Conservation (phyloP, 805 yeast genomes). For the Starmerella tilneyi region DNA sequence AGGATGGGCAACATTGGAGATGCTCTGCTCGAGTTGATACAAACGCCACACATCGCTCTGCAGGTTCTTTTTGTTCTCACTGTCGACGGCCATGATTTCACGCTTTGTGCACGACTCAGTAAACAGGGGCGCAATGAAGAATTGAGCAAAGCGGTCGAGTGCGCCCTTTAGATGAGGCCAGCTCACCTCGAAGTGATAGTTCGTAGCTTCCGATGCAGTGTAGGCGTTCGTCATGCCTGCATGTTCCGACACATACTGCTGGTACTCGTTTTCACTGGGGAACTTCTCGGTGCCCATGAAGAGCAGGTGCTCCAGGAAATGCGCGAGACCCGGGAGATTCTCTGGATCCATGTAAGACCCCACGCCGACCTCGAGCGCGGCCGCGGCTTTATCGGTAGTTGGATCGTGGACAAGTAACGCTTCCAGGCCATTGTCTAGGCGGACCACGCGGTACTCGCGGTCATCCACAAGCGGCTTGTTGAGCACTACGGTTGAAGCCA, state of each 20-base stretch:
- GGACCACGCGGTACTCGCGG: constrained; percentile 58
- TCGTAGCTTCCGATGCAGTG: constrained; percentile 80
- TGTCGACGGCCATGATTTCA: constrained; percentile 88
- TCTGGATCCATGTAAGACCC: constrained; percentile 77
- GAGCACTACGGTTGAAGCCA: background rate
- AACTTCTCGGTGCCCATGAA: constrained; percentile 73
- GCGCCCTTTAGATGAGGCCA: constrained; percentile 74
- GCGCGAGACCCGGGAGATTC: constrained; percentile 71
- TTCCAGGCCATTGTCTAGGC: constrained; percentile 58
- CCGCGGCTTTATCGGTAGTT: constrained; percentile 49
- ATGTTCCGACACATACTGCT: constrained; percentile 66
- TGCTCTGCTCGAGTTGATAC: constrained; percentile 68
- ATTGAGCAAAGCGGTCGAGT: constrained; percentile 83
- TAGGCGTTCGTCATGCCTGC: constrained; percentile 88
- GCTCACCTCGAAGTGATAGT: constrained; percentile 78
- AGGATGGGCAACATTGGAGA: constrained; percentile 69
- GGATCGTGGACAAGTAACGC: constrained; percentile 70
- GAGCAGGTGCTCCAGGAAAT: constrained; percentile 74
- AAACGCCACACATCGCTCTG: constrained; percentile 86
- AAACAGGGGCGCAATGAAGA: constrained; percentile 78
- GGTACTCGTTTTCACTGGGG: constrained; percentile 64
- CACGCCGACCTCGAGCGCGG: constrained; percentile 62
- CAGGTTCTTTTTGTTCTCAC: constrained; percentile 88
- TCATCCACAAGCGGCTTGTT: constrained; percentile 46
- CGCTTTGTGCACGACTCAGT: constrained; percentile 67